Conservation (phyloP, 164 flowering plant species). For the Houttuynia cordata region DNA sequence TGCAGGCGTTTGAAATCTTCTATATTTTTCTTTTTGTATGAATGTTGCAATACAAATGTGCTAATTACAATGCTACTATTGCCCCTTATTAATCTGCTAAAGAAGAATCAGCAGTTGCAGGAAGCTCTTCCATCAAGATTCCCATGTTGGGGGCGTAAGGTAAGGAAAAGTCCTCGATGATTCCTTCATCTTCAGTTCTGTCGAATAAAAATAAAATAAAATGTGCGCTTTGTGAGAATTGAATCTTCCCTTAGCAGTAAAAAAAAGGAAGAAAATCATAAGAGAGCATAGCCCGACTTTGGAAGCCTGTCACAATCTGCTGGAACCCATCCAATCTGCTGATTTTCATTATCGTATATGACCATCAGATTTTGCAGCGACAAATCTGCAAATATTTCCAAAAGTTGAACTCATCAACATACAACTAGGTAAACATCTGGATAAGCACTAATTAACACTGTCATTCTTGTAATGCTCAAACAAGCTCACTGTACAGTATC, state of each 20-base stretch:
- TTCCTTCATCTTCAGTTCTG: slow-evolving; percentile 32
- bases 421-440: not conserved
- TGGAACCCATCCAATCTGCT: slow-evolving; percentile 64
- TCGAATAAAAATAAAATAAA: slow-evolving; percentile 31
- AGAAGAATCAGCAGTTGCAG: not conserved
- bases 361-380: slow-evolving; percentile 59
- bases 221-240: slow-evolving; percentile 24
- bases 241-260: slow-evolving; percentile 8
- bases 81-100: not conserved
- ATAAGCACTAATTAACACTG: too few relatives aligned
- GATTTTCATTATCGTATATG: slow-evolving; percentile 70
- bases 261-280: slow-evolving; percentile 21
- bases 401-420: not conserved
- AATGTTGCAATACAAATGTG: not conserved
- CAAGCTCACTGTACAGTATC: too few relatives aligned
- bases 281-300: slow-evolving; percentile 42
- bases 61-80: too few relatives aligned
- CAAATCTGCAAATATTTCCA: slow-evolving; percentile 33
- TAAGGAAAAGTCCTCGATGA: slow-evolving; percentile 10
- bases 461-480: too few relatives aligned
- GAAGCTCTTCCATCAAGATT: slow-evolving; percentile 1
- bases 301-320: slow-evolving; percentile 61
- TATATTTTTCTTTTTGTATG: not conserved
- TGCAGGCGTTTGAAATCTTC: too few relatives aligned
- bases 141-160: slow-evolving; percentile 19